A percentile compares a stretch with the other conserved stretches of the same genome.
Evolutionary conservation across 2,329 filamentous ascomycete genomes (phyloP).

Genomic region (Ilyonectria destructans): DNA sequence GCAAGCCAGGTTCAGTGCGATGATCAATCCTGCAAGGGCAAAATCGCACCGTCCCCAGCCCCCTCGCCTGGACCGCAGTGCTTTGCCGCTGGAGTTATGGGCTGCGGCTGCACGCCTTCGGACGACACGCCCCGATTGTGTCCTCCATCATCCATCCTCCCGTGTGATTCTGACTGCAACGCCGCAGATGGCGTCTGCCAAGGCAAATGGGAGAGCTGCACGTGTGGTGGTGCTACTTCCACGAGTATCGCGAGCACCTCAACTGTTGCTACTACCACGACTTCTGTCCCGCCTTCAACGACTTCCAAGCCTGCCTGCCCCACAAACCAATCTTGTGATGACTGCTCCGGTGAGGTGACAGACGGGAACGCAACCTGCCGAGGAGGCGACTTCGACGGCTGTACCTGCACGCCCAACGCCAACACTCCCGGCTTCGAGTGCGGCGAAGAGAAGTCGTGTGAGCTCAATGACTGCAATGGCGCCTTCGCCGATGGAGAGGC

Average conservation of each 20-base stretch:
- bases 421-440: constrained; percentile 8
- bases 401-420: constrained; percentile 1
- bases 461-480: constrained; percentile 12
- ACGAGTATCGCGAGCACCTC: neutral
- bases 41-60: neutral
- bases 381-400: constrained; percentile 8
- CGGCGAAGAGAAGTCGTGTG: constrained; percentile 8
- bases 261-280: neutral
- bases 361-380: neutral
- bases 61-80: neutral
- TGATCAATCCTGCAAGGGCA: neutral
- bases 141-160: neutral
- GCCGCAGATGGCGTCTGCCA: neutral
- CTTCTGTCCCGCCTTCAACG: neutral
- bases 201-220: neutral
- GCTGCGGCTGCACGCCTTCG: neutral
- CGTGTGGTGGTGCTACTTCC: neutral
- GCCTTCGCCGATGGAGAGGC: constrained; percentile 2
- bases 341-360: constrained; percentile 1
- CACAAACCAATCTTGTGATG: neutral
- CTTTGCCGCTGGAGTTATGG: neutral
- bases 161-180: neutral
- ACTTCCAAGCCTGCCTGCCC: neutral
- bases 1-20: neutral
- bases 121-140: neutral